Percentiles rank a stretch among this genome's conserved stretches.
Evolutionary conservation across 495 filamentous ascomycete genomes (phyloP).

Genomic region (Hypoxylon trugodes): DNA sequence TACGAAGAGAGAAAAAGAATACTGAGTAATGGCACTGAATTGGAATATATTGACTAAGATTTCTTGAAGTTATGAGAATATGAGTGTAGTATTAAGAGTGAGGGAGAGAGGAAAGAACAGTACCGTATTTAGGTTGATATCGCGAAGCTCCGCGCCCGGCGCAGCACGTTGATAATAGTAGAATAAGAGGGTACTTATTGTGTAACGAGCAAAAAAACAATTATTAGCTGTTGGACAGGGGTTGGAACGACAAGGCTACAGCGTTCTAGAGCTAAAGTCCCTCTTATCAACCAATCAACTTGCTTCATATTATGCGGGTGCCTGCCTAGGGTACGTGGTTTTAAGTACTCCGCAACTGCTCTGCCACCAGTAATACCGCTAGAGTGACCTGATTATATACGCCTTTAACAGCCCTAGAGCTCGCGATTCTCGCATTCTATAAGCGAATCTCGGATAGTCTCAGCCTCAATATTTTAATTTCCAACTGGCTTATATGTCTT

Average conservation of each 20-base stretch:
- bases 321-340: neutral
- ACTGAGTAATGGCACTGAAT: neutral
- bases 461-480: neutral
- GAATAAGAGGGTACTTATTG: too few relatives aligned
- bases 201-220: too few relatives aligned
- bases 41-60: conserved; percentile 10
- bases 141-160: conserved; percentile 19
- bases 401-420: neutral
- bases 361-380: neutral
- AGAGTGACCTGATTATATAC: too few relatives aligned
- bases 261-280: neutral
- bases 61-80: neutral
- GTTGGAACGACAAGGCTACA: neutral
- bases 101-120: conserved; percentile 2
- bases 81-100: neutral
- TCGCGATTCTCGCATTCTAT: conserved; percentile 16
- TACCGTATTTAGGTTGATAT: neutral
- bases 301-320: neutral
- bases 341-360: neutral
- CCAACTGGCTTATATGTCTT: neutral
- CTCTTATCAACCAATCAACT: neutral
- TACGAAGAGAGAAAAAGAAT: neutral
- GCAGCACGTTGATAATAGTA: neutral
- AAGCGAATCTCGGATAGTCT: conserved; percentile 25
- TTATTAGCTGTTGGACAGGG: neutral